Conservation (phyloP, 257 asterid genomes). For the Cruciata laevipes region DNA sequence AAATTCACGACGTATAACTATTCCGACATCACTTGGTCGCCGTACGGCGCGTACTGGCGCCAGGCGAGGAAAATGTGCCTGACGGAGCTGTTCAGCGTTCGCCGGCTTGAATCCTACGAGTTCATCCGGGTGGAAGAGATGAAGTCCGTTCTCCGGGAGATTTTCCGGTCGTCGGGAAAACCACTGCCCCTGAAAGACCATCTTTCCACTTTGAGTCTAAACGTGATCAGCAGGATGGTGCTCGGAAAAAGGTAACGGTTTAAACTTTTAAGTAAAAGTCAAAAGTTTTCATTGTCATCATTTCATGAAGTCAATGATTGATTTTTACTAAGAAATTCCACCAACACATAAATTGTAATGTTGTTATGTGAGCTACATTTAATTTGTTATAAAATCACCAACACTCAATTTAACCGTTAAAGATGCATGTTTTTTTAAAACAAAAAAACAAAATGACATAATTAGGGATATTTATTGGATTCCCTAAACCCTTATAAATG, state of each 20-base stretch:
- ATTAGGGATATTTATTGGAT: too few relatives aligned
- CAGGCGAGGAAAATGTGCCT: slow-evolving; percentile 42
- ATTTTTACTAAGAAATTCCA: too few relatives aligned
- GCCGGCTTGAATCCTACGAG: slow-evolving; percentile 31
- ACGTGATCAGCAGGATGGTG: slow-evolving; percentile 43
- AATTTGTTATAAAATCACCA: too few relatives aligned
- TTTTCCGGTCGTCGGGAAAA: slow-evolving; percentile 21
- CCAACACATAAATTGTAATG: too few relatives aligned
- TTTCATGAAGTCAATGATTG: too few relatives aligned
- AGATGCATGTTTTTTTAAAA: too few relatives aligned
- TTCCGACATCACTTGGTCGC: slow-evolving; percentile 44
- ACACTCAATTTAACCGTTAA: too few relatives aligned
- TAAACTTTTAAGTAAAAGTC: too few relatives aligned
- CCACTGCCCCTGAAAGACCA: slow-evolving; percentile 26
- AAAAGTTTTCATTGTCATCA: too few relatives aligned
- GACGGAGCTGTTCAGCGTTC: slow-evolving; percentile 30
- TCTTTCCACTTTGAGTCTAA: slow-evolving; percentile 34
- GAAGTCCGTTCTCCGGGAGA: slow-evolving; percentile 19
- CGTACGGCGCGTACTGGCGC: slow-evolving; percentile 43
- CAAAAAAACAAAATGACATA: too few relatives aligned
- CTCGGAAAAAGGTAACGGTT: slow-evolving; percentile 25
- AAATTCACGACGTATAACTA: slow-evolving; percentile 38
- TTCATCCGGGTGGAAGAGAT: slow-evolving; percentile 29
- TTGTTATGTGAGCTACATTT: too few relatives aligned
- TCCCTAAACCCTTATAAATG: too few relatives aligned